Evolutionary conservation across 495 filamentous ascomycete genomes (phyloP).

Genomic region (Apiosordaria backusii): DNA sequence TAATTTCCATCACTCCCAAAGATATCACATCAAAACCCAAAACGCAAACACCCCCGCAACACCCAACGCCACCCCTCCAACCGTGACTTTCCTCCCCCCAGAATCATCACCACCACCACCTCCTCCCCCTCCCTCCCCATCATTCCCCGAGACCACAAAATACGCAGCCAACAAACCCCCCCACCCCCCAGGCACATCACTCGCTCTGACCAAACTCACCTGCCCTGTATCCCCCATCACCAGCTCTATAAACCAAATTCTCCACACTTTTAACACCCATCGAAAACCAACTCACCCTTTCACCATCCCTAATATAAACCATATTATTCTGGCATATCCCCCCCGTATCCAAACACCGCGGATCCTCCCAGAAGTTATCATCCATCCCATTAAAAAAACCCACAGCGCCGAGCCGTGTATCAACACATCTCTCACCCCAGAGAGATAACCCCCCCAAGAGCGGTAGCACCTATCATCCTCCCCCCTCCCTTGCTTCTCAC

Average conservation of each 20-base stretch:
- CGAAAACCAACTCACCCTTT: slow-evolving; percentile 39
- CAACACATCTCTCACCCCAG: slow-evolving; percentile 35
- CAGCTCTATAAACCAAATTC: slow-evolving; percentile 40
- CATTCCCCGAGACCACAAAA: slow-evolving; percentile 16
- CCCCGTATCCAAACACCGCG: slow-evolving; percentile 19
- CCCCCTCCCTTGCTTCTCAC: slow-evolving; percentile 10
- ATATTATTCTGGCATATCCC: slow-evolving; percentile 44
- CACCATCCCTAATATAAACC: slow-evolving; percentile 34
- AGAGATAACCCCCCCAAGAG: slow-evolving; percentile 39
- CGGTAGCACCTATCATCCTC: slow-evolving; percentile 40
- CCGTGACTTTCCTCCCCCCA: background rate
- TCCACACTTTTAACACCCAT: slow-evolving; percentile 41
- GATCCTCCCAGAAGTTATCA: slow-evolving; percentile 21
- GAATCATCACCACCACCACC: slow-evolving; percentile 9
- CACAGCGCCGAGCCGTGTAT: slow-evolving; percentile 52
- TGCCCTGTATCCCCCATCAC: too few species aligned
- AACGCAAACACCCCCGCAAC: background rate
- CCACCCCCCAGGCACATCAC: slow-evolving; percentile 46
- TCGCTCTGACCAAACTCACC: slow-evolving; percentile 34
- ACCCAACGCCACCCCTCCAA: slow-evolving; percentile 7
- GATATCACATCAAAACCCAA: slow-evolving; percentile 4
- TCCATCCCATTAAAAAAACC: slow-evolving; percentile 49
- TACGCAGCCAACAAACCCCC: slow-evolving; percentile 38
- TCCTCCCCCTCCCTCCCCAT: background rate
- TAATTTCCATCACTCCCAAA: too few species aligned